Evolutionary conservation across 331 rosid genomes (phyloP), one percentile per base, ranked within the genome.

Genomic region (Quercus tomentella): DNA sequence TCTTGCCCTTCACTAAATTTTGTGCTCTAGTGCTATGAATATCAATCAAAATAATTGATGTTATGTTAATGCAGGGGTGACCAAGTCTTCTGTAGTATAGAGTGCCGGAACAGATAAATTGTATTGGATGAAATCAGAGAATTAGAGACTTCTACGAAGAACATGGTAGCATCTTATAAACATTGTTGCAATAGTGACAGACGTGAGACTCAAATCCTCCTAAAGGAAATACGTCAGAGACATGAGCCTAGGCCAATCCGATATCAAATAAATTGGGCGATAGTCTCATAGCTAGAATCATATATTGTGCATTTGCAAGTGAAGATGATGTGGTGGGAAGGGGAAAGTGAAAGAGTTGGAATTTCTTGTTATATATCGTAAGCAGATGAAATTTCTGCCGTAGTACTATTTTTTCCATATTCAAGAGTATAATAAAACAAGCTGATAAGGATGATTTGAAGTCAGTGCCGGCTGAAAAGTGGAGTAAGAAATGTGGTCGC

Each of bases 81-180:
- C 84, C 81, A 88, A 62, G 97, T 97, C 16, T 94, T 88, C 56
- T 94, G 98, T 83, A 92, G 97, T 65, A 16, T 82, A 54, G 90
- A 85, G 84, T 94, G 98, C 45, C 20, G 97, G 18, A 71, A 87
- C 69, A 69, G 92, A 35, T 97, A 92, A 80, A 94, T 94, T 73
- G 62, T 71, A n/a, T 49, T 87, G 60, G 98, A 94, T 80, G 98
- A 94, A 12, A 81, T 74, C 80, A 86, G 15, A 63, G 95, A 92
- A 77, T 43, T 88, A 56, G 97, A 94, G 72, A 86, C 76, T 54
- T 85, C 95, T 0, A 88, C 87, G 3, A 87, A 90, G 86, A 43
- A 79, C 73, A 85, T 82, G 80, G 51, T 80, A 12, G 75, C 87
- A 9, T 80, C 92, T 72, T 75, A 76, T 26, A 79, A 85, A 57